Conservation (phyloP, 2,329 filamentous ascomycete species). For the Apiospora sp. region DNA sequence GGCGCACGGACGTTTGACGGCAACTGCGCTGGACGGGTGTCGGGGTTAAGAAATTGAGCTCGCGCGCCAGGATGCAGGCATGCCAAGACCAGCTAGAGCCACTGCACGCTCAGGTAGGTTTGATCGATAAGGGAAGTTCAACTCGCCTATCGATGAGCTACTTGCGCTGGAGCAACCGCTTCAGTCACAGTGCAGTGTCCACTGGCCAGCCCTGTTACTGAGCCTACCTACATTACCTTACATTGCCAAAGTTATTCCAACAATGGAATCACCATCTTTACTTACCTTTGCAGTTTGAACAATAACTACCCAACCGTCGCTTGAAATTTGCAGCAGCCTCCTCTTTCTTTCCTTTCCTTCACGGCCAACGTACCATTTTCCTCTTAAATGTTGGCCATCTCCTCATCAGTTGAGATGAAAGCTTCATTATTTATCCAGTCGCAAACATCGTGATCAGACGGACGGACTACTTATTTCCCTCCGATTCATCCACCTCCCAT, state of each 20-base stretch:
- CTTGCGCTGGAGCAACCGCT: background rate
- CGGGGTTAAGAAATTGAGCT: slow-evolving; percentile 1
- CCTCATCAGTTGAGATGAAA: slow-evolving; percentile 11
- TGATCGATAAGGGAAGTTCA: slow-evolving; percentile 10
- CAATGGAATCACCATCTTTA: slow-evolving; percentile 15
- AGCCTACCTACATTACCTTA: background rate
- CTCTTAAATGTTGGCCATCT: background rate
- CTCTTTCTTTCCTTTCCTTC: background rate
- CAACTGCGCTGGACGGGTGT: background rate
- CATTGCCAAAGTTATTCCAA: slow-evolving; percentile 11
- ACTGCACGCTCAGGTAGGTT: background rate
- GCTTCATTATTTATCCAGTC: slow-evolving; percentile 10
- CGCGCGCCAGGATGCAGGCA: background rate
- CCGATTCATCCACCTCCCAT: background rate
- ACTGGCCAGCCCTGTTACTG: slow-evolving; percentile 1
- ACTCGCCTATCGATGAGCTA: background rate
- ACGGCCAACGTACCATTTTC: background rate
- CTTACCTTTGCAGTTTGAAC: background rate
- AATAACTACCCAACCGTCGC: background rate
- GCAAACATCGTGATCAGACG: slow-evolving; percentile 18
- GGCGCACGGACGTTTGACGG: background rate
- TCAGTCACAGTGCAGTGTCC: slow-evolving; percentile 1
- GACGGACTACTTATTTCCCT: slow-evolving; percentile 1
- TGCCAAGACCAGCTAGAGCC: background rate
- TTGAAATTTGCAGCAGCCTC: background rate